Conservation (phyloP, 2,329 filamentous ascomycete genomes). For the Dactylonectria macrodidyma region DNA sequence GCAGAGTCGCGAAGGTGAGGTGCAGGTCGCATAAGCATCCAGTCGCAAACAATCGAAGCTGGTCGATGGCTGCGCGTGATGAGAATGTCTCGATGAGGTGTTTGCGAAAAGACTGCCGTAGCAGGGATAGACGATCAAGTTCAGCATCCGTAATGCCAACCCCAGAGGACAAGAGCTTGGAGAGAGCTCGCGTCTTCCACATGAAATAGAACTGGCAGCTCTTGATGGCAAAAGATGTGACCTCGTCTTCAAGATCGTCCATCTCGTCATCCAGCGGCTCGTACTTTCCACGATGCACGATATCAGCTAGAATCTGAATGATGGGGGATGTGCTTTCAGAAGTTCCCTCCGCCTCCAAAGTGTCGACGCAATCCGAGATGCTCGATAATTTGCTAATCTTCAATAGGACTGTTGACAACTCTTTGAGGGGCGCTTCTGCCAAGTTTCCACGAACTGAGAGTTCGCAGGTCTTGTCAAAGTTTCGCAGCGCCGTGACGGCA, state of each 20-base stretch:
- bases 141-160: conserved; percentile 69
- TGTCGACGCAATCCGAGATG: conserved; percentile 82
- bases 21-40: conserved; percentile 87
- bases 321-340: conserved; percentile 65
- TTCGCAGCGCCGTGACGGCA: conserved; percentile 79
- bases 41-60: conserved; percentile 82
- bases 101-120: conserved; percentile 71
- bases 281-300: conserved; percentile 82
- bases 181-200: conserved; percentile 84
- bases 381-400: conserved; percentile 86
- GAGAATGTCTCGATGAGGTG: conserved; percentile 79
- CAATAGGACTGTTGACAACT: conserved; percentile 80
- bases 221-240: conserved; percentile 83
- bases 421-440: conserved; percentile 73
- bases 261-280: conserved; percentile 78
- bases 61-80: conserved; percentile 79
- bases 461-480: conserved; percentile 79
- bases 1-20: conserved; percentile 82
- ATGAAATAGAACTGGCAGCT: conserved; percentile 91
- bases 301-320: conserved; percentile 79
- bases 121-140: conserved; percentile 71
- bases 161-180: conserved; percentile 68
- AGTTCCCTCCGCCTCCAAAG: conserved; percentile 76
- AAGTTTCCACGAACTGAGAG: conserved; percentile 81
- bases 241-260: conserved; percentile 84